Evolutionary conservation across 768 basidiomycete species (phyloP), one percentile per base, ranked within the genome.

Genomic region (Polyporus arcularius): DNA sequence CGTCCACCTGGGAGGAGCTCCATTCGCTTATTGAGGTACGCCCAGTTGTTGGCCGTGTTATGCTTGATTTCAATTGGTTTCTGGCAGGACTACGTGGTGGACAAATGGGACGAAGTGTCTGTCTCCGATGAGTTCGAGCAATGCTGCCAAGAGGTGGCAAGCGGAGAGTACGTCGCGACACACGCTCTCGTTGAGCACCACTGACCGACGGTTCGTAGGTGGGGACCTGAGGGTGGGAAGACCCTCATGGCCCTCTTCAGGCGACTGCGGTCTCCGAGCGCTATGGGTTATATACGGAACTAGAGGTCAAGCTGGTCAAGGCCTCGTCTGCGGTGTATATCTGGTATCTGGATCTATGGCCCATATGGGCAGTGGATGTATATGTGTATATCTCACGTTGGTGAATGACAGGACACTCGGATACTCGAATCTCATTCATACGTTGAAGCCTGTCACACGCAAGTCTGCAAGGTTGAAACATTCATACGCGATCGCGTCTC

Each of bases 71-170:
- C 61, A 51, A 57, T 16, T 31, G 65, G 2, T 15, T 52, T 15
- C 21, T 6, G 0, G 1, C 63, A 88, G 83, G 88, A 91, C 68
- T 92, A 85, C 61, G 85, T 91, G 26, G 86, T 91, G 1, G 83
- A 87, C n/a, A 82, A 84, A 65, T 91, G 89, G 88, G 84, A 85
- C 45, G 85, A 86, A 58, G 87, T 90, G 8, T 85, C 84, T 26
- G 73, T 76, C 16, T 85, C 82, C 1, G 77, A 78, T 9, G 87
- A 87, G 65, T 89, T 90, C 66, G 88, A 89, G 69, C 78, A 76
- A 62, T 87, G 87, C 66, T 89, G 87, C 67, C 78, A 84, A 68
- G 88, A 89, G 67, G 84, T 90, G 21, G 86, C 88, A 7, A 82
- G 81, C 55, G 88, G 88, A 78, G 88, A 90, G 87, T 89, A 70